Evolutionary conservation across 2,329 filamentous ascomycete genomes (phyloP), one percentile per base, ranked within the genome.

Genomic region (Escovopsis weberi): DNA sequence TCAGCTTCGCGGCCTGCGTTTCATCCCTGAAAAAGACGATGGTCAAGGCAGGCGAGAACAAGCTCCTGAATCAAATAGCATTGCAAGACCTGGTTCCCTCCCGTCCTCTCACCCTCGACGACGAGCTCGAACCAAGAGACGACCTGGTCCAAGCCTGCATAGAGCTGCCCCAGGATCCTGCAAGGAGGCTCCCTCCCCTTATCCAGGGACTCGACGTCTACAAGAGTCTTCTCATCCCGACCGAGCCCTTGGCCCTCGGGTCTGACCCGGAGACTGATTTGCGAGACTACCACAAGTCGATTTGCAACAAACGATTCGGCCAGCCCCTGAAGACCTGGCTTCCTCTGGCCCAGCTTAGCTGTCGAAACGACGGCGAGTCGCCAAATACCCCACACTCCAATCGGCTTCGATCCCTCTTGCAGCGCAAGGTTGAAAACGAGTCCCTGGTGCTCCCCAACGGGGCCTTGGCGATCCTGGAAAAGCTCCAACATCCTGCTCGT

Each of bases 261-360:
- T 49, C 49, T 19, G 37, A 51, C 35, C 44, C 44, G 6, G 43
- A 45, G 4, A 43, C 39, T 4, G 57, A 61, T 38, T 5, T 50
- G 10, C 43, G 46, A 23, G 43, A 54, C 15, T 52, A 58, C 38
- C 12, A 49, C 12, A 18, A 33, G 2, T 42, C 48, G 6, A 42
- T 60, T 19, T 41, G 37, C 4, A 15, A 39, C 12, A 52, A 50
- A 41, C 41, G 28, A 12, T 42, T 42, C 19, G 50, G 52, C 41
- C 45, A 52, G 37, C 40, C 60, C 4, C 39, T 49, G 4, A 34
- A 35, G 0, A 43, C 53, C 34, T 62, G 59, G 57, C 52, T 63
- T 10, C 60, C 60, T 11, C 40, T 63, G 1, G 48, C 42, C 12
- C 38, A 49, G 5, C 45, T 53, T 6, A 44, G 47, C 18, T 4